Conservation (phyloP, 1,284 basidiomycete species). For the Cystobasidiaceae sp. region DNA sequence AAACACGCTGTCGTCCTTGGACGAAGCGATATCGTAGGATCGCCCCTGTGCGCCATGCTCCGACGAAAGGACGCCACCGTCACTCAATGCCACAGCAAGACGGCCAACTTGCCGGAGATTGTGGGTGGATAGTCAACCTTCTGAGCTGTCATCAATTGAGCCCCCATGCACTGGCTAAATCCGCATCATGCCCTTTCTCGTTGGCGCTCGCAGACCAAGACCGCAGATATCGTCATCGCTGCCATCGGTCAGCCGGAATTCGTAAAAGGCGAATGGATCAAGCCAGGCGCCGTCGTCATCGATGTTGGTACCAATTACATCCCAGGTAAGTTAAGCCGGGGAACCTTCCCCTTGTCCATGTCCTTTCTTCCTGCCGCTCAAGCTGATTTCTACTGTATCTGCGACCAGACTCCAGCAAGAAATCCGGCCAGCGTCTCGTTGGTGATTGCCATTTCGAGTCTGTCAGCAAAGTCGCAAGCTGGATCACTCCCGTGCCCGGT, state of each 20-base stretch:
- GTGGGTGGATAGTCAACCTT: too few species aligned
- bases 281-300: constrained; percentile 86
- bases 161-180: too few species aligned
- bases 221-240: constrained; percentile 86
- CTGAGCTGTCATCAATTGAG: constrained; percentile 34
- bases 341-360: constrained; percentile 3
- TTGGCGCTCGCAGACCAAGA: constrained; percentile 59
- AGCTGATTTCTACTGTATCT: constrained; percentile 21
- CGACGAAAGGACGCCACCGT: constrained; percentile 89
- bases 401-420: constrained; percentile 83
- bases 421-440: constrained; percentile 90
- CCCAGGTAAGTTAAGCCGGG: constrained; percentile 67
- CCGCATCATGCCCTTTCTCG: neutral
- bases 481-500: constrained; percentile 96
- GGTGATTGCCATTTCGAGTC: constrained; percentile 88
- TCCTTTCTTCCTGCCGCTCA: neutral
- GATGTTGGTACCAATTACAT: constrained; percentile 98
- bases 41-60: constrained; percentile 85
- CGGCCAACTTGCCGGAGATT: constrained; percentile 70
- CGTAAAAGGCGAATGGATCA: constrained; percentile 91
- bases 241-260: constrained; percentile 90
- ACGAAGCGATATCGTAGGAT: constrained; percentile 96
- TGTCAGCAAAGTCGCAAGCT: constrained; percentile 69
- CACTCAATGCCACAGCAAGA: constrained; percentile 92
- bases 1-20: constrained; percentile 88